Base-by-base conservation (phyloP, 1,284 basidiomycete genomes). In the Fistulinella staudtii region DNA sequence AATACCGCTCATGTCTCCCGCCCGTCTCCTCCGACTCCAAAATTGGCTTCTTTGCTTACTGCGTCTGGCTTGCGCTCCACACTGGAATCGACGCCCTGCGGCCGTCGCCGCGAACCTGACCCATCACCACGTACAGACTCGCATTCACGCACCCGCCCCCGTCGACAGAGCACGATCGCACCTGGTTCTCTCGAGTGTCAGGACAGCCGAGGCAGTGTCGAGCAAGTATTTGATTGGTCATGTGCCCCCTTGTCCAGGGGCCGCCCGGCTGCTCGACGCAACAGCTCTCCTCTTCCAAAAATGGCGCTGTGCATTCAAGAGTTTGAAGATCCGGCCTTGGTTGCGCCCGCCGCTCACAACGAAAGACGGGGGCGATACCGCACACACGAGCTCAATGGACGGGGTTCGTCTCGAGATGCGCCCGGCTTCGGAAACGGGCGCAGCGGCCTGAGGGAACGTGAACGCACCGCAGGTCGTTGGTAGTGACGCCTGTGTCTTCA, bases 21-120 rank as follows among this genome's bases (percentile, higher is more conserved):
- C 41, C 69, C 71, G 10, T 79, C 78, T 22, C 79, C 79, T 39
- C 75, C 79, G 9, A 80, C 79, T 23, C 77, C 77, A 50, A 80
- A 73, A 62, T 53, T 76, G 35, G 58, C 70, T 42, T 63, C 61
- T 41, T 47, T 63, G 44, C 49, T 63, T 47, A 52, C 63, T 44
- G 51, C 43, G 30, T 60, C 64, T 34, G 56, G 50, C 27, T 36
- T 66, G 41, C 65, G 65, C 28, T 59, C 63, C 35, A 47, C 53
- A 3, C 42, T 58, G 8, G 68, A 73, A 46, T 61, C 68, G 20
- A 73, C 73, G 4, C 71, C 74, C 30, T 73, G 77, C 43, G 76
- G 77, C 39, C 76, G 76, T 28, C 70, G 70, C 46, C 70, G 69
- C 21, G 67, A 69, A 37, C 62, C 69, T 21, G 67, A 60, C 27